Evolutionary conservation across 1,284 basidiomycete species (phyloP).

Genomic region (Ceratobasidium sp.): DNA sequence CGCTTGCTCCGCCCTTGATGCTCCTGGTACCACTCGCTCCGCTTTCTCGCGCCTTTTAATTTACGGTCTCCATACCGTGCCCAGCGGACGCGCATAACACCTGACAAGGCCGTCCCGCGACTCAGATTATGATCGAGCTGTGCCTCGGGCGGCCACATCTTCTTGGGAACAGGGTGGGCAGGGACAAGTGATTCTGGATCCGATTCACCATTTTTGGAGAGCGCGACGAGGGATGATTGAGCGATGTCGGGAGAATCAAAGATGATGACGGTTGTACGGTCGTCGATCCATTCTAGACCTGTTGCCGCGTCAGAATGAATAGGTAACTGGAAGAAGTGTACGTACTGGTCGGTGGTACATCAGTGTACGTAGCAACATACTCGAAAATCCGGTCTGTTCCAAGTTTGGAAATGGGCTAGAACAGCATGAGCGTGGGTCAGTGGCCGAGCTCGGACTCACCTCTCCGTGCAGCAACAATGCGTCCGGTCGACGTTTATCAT

Average conservation of each 20-base stretch:
- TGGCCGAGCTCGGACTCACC: background rate
- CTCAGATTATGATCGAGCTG: constrained; percentile 34
- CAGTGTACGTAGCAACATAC: constrained; percentile 31
- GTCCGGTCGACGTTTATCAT: constrained; percentile 26
- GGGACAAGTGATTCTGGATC: constrained; percentile 9
- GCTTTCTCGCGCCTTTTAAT: constrained; percentile 24
- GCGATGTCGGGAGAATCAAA: constrained; percentile 10
- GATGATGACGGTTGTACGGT: constrained; percentile 32
- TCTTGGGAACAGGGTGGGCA: constrained; percentile 32
- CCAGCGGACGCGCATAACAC: constrained; percentile 26
- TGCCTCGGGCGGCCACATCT: constrained; percentile 35
- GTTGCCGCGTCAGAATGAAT: background rate
- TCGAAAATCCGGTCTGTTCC: constrained; percentile 33
- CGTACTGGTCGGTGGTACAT: constrained; percentile 23
- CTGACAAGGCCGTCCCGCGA: constrained; percentile 31
- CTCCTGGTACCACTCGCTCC: constrained; percentile 29
- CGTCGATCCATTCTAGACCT: constrained; percentile 36
- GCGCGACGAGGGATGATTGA: background rate
- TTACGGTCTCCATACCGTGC: constrained; percentile 33
- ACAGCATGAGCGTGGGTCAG: background rate
- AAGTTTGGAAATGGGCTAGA: constrained; percentile 35
- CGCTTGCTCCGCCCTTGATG: constrained; percentile 8
- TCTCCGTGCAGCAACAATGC: constrained; percentile 35
- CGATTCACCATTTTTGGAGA: background rate
- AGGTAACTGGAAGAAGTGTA: background rate